Evolutionary conservation across 805 yeast genomes (phyloP), one percentile per base, ranked within the genome.

Genomic region (Starmerella apis): DNA sequence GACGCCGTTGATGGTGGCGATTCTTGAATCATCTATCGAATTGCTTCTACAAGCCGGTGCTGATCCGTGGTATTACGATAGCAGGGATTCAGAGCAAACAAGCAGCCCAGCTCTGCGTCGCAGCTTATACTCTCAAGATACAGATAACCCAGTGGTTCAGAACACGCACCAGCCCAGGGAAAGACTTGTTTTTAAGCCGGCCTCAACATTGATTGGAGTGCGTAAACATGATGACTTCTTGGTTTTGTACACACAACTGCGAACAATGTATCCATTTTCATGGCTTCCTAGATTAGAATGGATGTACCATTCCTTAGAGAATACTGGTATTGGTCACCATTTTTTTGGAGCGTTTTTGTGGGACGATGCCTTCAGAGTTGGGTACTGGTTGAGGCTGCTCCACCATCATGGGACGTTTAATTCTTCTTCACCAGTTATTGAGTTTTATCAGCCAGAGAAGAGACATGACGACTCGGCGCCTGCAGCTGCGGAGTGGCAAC

Each of bases 1-100:
- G 52, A 78, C 90, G 0, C 94, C 97, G 11, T 16, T 41, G 5
- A 41, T 0, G 73, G 70, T 79, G 4, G 83, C 77, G 57, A 76
- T 83, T 28, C 80, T 82, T 3, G 39, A 28, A 58, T 86, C 80
- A 63, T 80, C 79, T 56, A 70, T 94, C 43, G 38, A 65, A 32
- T 67, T 65, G 3, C 64, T 90, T 0, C 51, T 83, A 2, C 52
- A 62, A 8, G 79, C 79, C 54, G 65, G 82, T 27, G 63, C 83
- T 3, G 74, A 77, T 22, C 56, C 79, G 2, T 59, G 61, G 24
- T 27, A 41, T 13, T 41, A 27, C 24, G 44, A 41, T 14, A 16
- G 22, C 33, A 16, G 33, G 16, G 33, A 41, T 23, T 4, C 44
- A 20, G 25, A 41, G 33, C 44, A 41, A 9, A 41, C 44, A 1